These are phyloP conservation scores for Suillus subluteus DNA, from an alignment of 768 basidiomycete genomes.

Conservation along the genomic window DNA sequence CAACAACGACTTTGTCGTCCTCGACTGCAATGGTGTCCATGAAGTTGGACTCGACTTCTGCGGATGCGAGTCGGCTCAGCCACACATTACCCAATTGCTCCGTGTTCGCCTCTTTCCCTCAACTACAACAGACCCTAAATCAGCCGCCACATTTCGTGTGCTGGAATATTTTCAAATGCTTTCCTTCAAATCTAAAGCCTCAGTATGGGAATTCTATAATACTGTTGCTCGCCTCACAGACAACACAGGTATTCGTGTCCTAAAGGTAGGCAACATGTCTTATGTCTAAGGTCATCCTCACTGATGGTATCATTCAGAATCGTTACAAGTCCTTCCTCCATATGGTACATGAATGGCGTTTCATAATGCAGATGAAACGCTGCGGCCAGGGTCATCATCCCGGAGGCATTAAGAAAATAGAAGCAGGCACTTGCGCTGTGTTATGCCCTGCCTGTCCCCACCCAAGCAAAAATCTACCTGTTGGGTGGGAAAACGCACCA, in stretches of 20 bases:
- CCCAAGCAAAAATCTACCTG: conserved; percentile 11
- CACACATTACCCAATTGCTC: conserved; percentile 16
- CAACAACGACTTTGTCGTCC: conserved; percentile 21
- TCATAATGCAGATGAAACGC: neutral
- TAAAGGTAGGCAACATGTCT: conserved; percentile 4
- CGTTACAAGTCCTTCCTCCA: neutral
- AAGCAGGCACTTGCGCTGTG: neutral
- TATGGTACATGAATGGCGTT: neutral
- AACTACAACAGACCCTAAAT: conserved; percentile 24
- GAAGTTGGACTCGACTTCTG: conserved; percentile 20
- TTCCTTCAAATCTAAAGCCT: conserved; percentile 31
- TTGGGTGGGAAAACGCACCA: neutral
- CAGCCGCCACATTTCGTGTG: conserved; percentile 30
- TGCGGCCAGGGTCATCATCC: conserved; percentile 6
- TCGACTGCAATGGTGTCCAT: conserved; percentile 30
- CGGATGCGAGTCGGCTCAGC: conserved; percentile 9
- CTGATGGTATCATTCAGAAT: neutral
- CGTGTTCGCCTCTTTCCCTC: conserved; percentile 15
- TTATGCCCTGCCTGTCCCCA: conserved; percentile 15
- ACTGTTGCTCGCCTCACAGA: conserved; percentile 11
- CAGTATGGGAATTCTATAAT: conserved; percentile 30
- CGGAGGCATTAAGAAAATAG: neutral
- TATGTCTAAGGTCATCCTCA: neutral
- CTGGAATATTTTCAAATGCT: conserved; percentile 31
- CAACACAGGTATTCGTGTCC: conserved; percentile 17